Conservation (phyloP, 192 early-diverging fungal genomes). For the Oehlia diaphana region DNA sequence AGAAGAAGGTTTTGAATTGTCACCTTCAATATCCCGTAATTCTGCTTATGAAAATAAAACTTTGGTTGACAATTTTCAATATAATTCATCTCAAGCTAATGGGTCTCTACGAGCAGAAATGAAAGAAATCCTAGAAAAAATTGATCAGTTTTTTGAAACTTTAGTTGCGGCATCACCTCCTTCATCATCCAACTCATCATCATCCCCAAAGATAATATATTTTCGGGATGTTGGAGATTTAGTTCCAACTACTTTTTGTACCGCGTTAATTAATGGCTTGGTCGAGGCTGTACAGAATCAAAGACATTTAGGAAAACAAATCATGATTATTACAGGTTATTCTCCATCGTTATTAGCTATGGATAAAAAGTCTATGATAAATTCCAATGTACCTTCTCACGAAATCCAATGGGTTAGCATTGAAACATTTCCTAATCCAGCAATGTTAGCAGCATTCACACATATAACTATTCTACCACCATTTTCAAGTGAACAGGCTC, state of each 20-base stretch:
- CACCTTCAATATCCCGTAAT: constrained; percentile 21
- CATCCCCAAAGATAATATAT: constrained; percentile 46
- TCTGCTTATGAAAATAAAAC: constrained; percentile 32
- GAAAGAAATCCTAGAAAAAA: constrained; percentile 34
- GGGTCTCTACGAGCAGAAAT: constrained; percentile 10
- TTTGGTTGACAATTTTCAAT: constrained; percentile 25
- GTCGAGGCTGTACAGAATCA: constrained; percentile 45
- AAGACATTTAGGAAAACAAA: constrained; percentile 40
- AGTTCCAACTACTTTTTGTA: constrained; percentile 40
- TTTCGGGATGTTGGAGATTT: constrained; percentile 50
- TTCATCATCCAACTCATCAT: neutral
- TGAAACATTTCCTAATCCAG: constrained; percentile 32
- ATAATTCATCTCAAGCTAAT: constrained; percentile 28
- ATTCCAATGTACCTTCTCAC: neutral
- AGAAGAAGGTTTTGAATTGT: constrained; percentile 36
- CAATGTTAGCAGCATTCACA: constrained; percentile 35
- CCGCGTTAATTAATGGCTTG: constrained; percentile 41
- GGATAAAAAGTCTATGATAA: constrained; percentile 16
- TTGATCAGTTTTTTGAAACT: constrained; percentile 43
- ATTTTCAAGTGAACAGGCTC: constrained; percentile 6
- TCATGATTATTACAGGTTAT: constrained; percentile 51
- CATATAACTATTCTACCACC: constrained; percentile 20
- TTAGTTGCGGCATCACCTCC: constrained; percentile 33
- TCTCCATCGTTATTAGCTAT: constrained; percentile 39
- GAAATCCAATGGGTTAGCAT: constrained; percentile 29